Conservation (phyloP, 2,329 filamentous ascomycete species). For the Emergomyces africanus region DNA sequence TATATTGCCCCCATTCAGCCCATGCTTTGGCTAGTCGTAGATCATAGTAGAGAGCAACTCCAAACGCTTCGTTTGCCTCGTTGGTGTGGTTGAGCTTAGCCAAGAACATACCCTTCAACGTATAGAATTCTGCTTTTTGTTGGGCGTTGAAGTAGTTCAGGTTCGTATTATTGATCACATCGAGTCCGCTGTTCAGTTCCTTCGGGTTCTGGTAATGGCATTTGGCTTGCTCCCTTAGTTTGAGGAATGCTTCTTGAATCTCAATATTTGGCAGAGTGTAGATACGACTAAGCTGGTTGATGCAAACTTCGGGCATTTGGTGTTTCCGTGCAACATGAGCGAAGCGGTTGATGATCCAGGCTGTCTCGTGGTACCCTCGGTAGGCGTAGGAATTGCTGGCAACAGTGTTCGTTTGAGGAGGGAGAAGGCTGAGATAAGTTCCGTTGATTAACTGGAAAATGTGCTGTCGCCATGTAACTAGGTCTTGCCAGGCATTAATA, state of each 20-base stretch:
- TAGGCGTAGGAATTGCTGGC: constrained; percentile 92
- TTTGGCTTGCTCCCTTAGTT: constrained; percentile 95
- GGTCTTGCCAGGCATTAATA: constrained; percentile 97
- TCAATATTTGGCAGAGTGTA: constrained; percentile 99
- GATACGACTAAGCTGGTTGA: constrained; percentile 90
- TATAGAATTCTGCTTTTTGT: constrained; percentile 98
- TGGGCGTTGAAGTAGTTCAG: constrained; percentile 93
- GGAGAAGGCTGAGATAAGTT: constrained; percentile 77
- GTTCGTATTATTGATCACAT: constrained; percentile 99
- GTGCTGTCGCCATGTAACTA: constrained; percentile 99
- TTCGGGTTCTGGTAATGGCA: constrained; percentile 95
- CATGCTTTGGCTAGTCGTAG: constrained; percentile 92
- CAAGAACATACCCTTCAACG: constrained; percentile 97
- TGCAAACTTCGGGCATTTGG: constrained; percentile 91
- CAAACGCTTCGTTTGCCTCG: constrained; percentile 88
- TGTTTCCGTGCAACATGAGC: constrained; percentile 97
- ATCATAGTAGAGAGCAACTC: constrained; percentile 90
- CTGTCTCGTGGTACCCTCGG: constrained; percentile 93
- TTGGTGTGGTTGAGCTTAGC: constrained; percentile 84
- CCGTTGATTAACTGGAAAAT: constrained; percentile 96
- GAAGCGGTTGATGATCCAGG: constrained; percentile 99
- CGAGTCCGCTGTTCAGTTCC: constrained; percentile 81
- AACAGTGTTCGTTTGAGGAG: constrained; percentile 67
- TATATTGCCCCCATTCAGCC: constrained; percentile 99
- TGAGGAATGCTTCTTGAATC: constrained; percentile 97